Conservation (phyloP, 2,329 filamentous ascomycete genomes). For the Dactylonectria estremocensis region DNA sequence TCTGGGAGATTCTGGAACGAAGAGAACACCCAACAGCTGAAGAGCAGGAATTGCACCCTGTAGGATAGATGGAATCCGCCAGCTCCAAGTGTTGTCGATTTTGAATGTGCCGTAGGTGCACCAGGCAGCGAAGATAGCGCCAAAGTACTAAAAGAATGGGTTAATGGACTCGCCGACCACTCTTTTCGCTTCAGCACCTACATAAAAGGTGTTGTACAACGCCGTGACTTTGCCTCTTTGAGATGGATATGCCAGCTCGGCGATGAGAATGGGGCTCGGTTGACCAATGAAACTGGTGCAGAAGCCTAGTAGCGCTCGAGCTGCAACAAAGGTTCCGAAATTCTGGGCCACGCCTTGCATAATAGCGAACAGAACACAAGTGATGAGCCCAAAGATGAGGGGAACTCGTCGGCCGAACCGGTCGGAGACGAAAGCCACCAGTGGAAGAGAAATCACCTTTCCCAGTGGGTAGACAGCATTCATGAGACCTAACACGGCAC, state of each 20-base stretch:
- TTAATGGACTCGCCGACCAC: not conserved
- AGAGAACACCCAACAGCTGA: not conserved
- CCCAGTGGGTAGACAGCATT: slow-evolving; percentile 56
- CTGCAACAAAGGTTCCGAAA: slow-evolving; percentile 47
- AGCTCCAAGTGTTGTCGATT: slow-evolving; percentile 20
- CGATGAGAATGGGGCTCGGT: slow-evolving; percentile 49
- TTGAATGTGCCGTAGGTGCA: slow-evolving; percentile 16
- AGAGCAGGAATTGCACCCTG: slow-evolving; percentile 9
- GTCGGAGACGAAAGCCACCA: slow-evolving; percentile 55
- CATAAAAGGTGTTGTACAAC: slow-evolving; percentile 50
- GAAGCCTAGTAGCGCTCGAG: slow-evolving; percentile 51
- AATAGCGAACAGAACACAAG: slow-evolving; percentile 46
- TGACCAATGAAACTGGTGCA: slow-evolving; percentile 47
- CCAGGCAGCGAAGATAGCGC: slow-evolving; percentile 20
- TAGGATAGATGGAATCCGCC: slow-evolving; percentile 18
- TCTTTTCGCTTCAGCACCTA: not conserved
- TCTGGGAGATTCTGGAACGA: slow-evolving; percentile 27
- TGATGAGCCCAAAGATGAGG: slow-evolving; percentile 53
- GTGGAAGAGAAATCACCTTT: slow-evolving; percentile 53
- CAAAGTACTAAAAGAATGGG: slow-evolving; percentile 14
- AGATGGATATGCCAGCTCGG: slow-evolving; percentile 51
- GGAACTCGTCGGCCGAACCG: slow-evolving; percentile 57
- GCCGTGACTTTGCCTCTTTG: slow-evolving; percentile 51
- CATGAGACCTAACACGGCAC: slow-evolving; percentile 54
- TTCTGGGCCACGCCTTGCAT: slow-evolving; percentile 50